Evolutionary conservation across 345 rosid genomes (phyloP), one percentile per base, ranked within the genome.

Genomic region (Balakata baccata): DNA sequence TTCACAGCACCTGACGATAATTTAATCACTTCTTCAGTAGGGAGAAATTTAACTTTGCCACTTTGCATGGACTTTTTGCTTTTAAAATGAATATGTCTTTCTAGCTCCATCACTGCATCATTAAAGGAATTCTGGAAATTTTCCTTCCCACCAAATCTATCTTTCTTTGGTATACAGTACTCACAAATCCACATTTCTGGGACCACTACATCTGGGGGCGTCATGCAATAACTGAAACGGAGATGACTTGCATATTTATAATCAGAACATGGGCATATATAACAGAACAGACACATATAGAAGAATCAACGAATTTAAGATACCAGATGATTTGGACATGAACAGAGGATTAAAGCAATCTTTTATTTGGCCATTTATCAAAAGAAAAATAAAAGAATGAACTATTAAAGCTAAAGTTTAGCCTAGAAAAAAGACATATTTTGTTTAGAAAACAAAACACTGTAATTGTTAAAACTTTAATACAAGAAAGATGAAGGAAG

Each of bases 181-280:
- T 83, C 85, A 80, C 94, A 88, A 53, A 75, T 45, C 85, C 88
- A 88, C 61, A n/a, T 14, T 60, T 73, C 38, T 10, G 75, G 70
- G 50, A 64, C 0, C 11, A 60, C 81, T 7, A 1, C 57, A 11
- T 41, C 5, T 14, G 5, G 0, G 20, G 7, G 23, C 29, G 6
- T 20, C 90, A 79, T 81, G 84, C 94, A 86, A 69, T 85, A 87
- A 77, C 94, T 88, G 73, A 69, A 56, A 58, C 49, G 22, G 18
- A 52, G 38, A 69, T 73, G 38, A 25, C 23, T 10, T 45, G 11
- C 54, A 68, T 39, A 64, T 54, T 74, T n/a, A 80, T 52, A 70
- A 58, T 25, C 74, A 64, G 69, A 64, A 60, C 14, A 52, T 71
- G 51, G 64, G 41, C 11, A 3, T 60, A 50, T 53, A 56, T 29